phyloP scores from a whole-genome alignment of 2,329 filamentous ascomycete genomes.

The Tothia fuscella region DNA sequence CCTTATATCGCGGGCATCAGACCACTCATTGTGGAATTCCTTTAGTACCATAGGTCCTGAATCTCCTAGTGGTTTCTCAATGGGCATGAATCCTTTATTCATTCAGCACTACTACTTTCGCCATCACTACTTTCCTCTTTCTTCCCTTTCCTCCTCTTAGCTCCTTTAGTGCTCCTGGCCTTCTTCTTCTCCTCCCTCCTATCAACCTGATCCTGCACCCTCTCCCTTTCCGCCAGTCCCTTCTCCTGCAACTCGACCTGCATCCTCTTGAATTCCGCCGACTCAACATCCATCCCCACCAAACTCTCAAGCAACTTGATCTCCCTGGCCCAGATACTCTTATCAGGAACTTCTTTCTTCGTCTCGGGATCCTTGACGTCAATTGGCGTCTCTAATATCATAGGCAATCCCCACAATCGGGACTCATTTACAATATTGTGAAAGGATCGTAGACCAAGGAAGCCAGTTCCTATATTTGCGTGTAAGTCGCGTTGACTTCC shows the following conservation, averaged over 20 bases:
- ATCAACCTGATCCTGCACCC: constrained; percentile 68
- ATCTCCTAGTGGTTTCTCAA: too few relatives aligned
- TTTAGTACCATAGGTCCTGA: too few relatives aligned
- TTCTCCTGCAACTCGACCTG: constrained; percentile 54
- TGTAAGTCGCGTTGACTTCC: constrained; percentile 76
- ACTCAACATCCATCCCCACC: constrained; percentile 68
- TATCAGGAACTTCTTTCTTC: constrained; percentile 55
- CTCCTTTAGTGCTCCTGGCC: constrained; percentile 27
- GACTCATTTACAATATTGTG: constrained; percentile 80
- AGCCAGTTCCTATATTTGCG: constrained; percentile 92
- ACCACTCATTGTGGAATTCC: too few relatives aligned
- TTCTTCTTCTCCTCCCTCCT: constrained; percentile 54
- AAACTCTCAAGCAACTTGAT: constrained; percentile 89
- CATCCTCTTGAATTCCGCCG: constrained; percentile 56
- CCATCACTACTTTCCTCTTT: constrained; percentile 18
- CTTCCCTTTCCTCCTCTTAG: constrained; percentile 24
- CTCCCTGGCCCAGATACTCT: constrained; percentile 76
- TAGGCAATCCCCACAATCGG: constrained; percentile 64
- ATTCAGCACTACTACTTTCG: constrained; percentile 6
- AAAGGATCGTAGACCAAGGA: constrained; percentile 80
- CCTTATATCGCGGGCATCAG: too few relatives aligned
- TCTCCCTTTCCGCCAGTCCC: constrained; percentile 60
- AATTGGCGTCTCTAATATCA: constrained; percentile 95
- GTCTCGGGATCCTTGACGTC: constrained; percentile 51
- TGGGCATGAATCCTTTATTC: too few relatives aligned